Evolutionary conservation across 2,329 filamentous ascomycete species (phyloP).

Genomic region (Monosporascus ibericus): DNA sequence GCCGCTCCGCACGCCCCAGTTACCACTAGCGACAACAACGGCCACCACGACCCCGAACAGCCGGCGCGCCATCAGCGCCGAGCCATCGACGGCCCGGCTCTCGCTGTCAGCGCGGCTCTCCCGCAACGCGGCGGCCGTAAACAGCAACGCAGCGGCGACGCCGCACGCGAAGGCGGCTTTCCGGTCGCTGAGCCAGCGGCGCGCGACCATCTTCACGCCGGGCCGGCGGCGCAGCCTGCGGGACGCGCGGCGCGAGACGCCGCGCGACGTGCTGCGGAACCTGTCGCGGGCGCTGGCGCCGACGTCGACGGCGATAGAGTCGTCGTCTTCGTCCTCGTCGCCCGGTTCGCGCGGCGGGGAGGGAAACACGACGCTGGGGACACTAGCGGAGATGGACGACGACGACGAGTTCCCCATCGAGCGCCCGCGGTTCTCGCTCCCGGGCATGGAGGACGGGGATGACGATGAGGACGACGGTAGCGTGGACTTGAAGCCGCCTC

Average conservation of each 20-base stretch:
- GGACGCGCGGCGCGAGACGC: conserved; percentile 36
- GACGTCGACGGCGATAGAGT: conserved; percentile 34
- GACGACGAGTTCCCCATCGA: conserved; percentile 46
- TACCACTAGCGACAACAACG: not conserved
- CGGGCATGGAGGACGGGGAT: conserved; percentile 36
- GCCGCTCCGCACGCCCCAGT: conserved; percentile 20
- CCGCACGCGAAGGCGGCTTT: conserved; percentile 57
- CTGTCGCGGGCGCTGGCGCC: conserved; percentile 50
- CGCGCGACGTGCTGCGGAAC: conserved; percentile 33
- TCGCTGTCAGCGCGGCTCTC: conserved; percentile 37
- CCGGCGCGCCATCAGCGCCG: conserved; percentile 25
- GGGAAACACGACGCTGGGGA: conserved; percentile 18
- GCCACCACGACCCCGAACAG: conserved; percentile 22
- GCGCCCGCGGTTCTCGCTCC: conserved; percentile 49
- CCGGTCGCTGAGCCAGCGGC: conserved; percentile 51
- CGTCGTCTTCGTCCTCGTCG: conserved; percentile 40
- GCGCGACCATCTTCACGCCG: conserved; percentile 54
- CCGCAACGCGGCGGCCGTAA: conserved; percentile 4
- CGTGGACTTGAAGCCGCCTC: conserved; percentile 46
- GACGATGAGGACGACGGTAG: conserved; percentile 42
- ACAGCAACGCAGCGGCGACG: conserved; percentile 37
- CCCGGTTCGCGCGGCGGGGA: conserved; percentile 16
- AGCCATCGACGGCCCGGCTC: conserved; percentile 37
- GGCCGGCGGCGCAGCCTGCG: conserved; percentile 51
- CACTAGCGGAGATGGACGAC: conserved; percentile 33